phyloP scores from a whole-genome alignment of 129 eudicot species.

The Centaurea solstitialis region DNA sequence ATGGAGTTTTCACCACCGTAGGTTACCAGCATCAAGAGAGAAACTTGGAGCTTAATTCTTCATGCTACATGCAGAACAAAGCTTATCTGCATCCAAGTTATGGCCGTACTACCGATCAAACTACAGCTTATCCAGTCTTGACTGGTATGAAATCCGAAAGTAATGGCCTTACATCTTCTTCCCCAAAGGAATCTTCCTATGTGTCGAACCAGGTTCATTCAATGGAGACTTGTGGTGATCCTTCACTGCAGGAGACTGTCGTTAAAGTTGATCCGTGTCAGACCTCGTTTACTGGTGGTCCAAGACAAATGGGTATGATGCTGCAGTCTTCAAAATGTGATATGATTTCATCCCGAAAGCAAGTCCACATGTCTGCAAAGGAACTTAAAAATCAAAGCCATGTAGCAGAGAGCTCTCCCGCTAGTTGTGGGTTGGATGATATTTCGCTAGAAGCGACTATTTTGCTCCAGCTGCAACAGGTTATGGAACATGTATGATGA shows the following conservation, averaged over 20 bases:
- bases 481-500: conserved; percentile 73
- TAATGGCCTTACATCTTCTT: conserved; percentile 32
- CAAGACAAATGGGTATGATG: conserved; percentile 25
- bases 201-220: conserved; percentile 48
- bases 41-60: conserved; percentile 35
- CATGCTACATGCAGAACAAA: conserved; percentile 35
- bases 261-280: conserved; percentile 27
- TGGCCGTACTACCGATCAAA: conserved; percentile 25
- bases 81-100: conserved; percentile 39
- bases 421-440: conserved; percentile 53
- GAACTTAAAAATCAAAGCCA: conserved; percentile 46
- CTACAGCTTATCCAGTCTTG: conserved; percentile 19
- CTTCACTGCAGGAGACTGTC: conserved; percentile 36
- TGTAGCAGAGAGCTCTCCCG: conserved; percentile 50
- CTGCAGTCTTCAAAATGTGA: conserved; percentile 39
- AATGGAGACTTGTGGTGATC: conserved; percentile 37
- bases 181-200: conserved; percentile 49
- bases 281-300: conserved; percentile 17
- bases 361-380: conserved; percentile 22
- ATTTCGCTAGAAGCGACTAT: conserved; percentile 72
- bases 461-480: conserved; percentile 71
- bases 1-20: conserved; percentile 31
- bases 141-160: conserved; percentile 46
- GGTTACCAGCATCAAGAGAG: conserved; percentile 36
- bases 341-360: conserved; percentile 33